These are phyloP conservation scores for Penicillium sp. DNA, from an alignment of 2,329 filamentous ascomycete species.

Conservation along the genomic window DNA sequence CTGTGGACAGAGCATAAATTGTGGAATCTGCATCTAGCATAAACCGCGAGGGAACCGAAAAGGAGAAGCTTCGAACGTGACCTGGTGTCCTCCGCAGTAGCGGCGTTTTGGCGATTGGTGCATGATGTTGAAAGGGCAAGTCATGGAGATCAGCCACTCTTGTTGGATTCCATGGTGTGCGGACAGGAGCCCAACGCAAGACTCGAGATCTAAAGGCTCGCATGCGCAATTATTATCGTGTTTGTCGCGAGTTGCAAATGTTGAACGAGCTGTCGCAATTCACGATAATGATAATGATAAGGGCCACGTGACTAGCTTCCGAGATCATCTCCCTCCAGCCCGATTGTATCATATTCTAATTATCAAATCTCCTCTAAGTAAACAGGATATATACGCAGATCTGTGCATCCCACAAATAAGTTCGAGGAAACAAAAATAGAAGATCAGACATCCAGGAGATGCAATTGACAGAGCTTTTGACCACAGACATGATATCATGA, in stretches of 20 bases:
- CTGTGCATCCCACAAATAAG: not conserved
- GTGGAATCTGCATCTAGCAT: constrained; percentile 51
- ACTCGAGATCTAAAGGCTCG: constrained; percentile 22
- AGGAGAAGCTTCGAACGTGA: constrained; percentile 25
- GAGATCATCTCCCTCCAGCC: not conserved
- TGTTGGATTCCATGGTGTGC: constrained; percentile 24
- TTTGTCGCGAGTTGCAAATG: not conserved
- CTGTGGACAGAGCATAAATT: constrained; percentile 90
- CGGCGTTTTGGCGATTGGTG: constrained; percentile 3
- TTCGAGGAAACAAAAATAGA: not conserved
- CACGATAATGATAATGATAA: not conserved
- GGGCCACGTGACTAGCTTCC: not conserved
- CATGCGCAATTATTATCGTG: constrained; percentile 28
- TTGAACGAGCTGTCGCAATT: not conserved
- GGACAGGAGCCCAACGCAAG: constrained; percentile 27
- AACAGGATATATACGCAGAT: not conserved
- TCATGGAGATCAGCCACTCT: constrained; percentile 7
- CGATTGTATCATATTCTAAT: not conserved
- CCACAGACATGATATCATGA: constrained; percentile 17
- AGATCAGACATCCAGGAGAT: constrained; percentile 20
- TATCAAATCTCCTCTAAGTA: not conserved
- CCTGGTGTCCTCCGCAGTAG: constrained; percentile 1
- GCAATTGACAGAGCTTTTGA: constrained; percentile 21
- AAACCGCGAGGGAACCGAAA: constrained; percentile 10
- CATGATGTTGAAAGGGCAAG: constrained; percentile 12